A percentile compares a stretch with the other conserved stretches of the same genome.
Conservation (phyloP, 306 rosid species). For the Senna tora region DNA sequence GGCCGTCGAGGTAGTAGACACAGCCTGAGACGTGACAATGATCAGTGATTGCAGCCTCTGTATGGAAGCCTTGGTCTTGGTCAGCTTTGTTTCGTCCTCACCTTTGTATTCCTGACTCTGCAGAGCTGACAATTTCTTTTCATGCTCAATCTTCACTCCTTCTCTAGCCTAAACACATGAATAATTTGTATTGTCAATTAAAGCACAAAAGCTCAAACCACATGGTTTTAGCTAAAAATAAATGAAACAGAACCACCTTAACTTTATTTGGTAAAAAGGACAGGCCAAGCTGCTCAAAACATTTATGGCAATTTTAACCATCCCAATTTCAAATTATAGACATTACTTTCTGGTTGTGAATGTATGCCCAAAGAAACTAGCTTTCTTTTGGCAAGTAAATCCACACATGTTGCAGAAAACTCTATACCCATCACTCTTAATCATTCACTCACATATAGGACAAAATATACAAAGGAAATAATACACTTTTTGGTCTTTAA, state of each 20-base stretch:
- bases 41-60: conserved; percentile 84
- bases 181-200: conserved; percentile 44
- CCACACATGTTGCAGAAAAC: conserved; percentile 18
- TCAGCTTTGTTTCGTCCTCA: conserved; percentile 81
- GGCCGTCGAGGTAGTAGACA: conserved; percentile 87
- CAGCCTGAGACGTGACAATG: conserved; percentile 93
- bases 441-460: conserved; percentile 12
- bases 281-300: conserved; percentile 8
- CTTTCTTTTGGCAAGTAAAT: conserved; percentile 23
- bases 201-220: conserved; percentile 37
- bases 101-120: conserved; percentile 96
- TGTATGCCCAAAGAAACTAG: conserved; percentile 32
- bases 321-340: conserved; percentile 27
- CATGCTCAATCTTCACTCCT: conserved; percentile 90
- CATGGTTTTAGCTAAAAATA: conserved; percentile 38
- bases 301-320: conserved; percentile 33
- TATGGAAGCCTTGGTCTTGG: conserved; percentile 90
- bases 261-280: conserved; percentile 35
- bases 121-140: conserved; percentile 73
- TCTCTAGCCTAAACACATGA: conserved; percentile 73
- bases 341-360: conserved; percentile 18
- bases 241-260: conserved; percentile 39
- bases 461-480: neutral
- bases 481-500: too few relatives aligned
- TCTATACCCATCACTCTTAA: conserved; percentile 15